A percentile compares a stretch with the other conserved stretches of the same genome.
These are phyloP conservation scores for Kodamaea sp. DNA, from an alignment of 1,139 yeast species.

Conservation along the genomic window DNA sequence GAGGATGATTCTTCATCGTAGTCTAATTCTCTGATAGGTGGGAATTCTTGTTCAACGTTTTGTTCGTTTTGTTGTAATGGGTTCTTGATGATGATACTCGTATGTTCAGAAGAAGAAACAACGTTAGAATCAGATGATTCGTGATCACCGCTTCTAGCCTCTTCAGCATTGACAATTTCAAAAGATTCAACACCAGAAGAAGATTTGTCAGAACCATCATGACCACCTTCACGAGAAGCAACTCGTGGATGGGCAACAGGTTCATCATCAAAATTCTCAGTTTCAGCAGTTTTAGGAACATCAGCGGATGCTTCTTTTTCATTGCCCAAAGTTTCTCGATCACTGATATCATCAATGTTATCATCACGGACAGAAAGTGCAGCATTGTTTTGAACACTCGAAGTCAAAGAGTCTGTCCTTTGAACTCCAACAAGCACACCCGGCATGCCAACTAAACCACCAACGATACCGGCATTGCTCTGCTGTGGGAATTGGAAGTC, in stretches of 20 bases:
- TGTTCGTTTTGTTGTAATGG: conserved; percentile 1
- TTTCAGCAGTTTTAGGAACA: conserved; percentile 16
- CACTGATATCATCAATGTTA: conserved; percentile 55
- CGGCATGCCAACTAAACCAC: conserved; percentile 48
- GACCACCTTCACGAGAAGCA: conserved; percentile 14
- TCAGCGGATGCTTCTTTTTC: conserved; percentile 14
- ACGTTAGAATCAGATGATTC: conserved; percentile 8
- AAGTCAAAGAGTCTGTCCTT: conserved; percentile 75
- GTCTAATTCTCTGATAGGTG: conserved; percentile 66
- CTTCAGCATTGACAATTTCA: conserved; percentile 46
- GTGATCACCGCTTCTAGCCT: conserved; percentile 20
- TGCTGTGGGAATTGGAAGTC: conserved; percentile 54
- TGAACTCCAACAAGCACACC: conserved; percentile 47
- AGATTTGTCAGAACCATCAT: conserved; percentile 35
- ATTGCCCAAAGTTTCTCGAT: conserved; percentile 52
- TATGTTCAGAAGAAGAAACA: conserved; percentile 3
- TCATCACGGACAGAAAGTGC: conserved; percentile 86
- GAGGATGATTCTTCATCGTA: conserved; percentile 54
- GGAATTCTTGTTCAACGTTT: conserved; percentile 50
- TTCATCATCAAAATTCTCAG: conserved; percentile 15
- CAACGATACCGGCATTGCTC: conserved; percentile 30
- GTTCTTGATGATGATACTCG: background rate
- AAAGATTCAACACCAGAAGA: conserved; percentile 52
- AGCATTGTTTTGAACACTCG: conserved; percentile 89
- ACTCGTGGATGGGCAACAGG: conserved; percentile 3